Conservation (phyloP, 306 rosid genomes). For the Citrullus colocynthis region DNA sequence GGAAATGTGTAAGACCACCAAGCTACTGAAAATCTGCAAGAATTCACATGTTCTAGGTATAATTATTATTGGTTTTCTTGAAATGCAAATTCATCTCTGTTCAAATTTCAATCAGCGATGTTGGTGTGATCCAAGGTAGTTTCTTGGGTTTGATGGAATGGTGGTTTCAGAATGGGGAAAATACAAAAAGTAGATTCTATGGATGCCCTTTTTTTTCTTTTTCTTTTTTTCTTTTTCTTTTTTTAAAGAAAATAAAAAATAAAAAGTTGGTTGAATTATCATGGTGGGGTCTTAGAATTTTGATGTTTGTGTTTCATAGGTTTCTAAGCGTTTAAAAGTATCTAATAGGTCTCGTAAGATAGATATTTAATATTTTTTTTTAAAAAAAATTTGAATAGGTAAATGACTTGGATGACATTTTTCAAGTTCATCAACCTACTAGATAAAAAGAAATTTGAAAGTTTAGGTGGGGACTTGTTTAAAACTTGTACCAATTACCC, state of each 20-base stretch:
- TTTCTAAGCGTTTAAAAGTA: too few relatives aligned
- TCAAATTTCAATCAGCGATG: background rate
- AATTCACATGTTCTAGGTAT: constrained; percentile 1
- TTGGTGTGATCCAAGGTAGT: constrained; percentile 4
- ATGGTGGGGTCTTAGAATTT: too few relatives aligned
- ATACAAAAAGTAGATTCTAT: background rate
- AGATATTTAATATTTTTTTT: too few relatives aligned
- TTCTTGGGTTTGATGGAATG: background rate
- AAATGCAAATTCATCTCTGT: background rate
- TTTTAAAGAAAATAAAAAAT: too few relatives aligned
- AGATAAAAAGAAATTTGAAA: too few relatives aligned
- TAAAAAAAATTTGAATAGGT: too few relatives aligned
- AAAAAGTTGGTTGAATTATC: background rate
- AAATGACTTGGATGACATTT: too few relatives aligned
- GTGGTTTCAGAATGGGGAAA: background rate
- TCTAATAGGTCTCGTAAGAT: too few relatives aligned
- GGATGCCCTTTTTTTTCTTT: background rate
- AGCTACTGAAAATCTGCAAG: constrained; percentile 72
- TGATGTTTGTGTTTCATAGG: too few relatives aligned
- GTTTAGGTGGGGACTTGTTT: too few relatives aligned
- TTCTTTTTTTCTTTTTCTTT: background rate
- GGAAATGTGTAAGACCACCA: constrained; percentile 92
- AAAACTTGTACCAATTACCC: too few relatives aligned
- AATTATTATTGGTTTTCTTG: background rate
- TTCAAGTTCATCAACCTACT: too few relatives aligned